Evolutionary conservation across 371 early-diverging fungal genomes (phyloP).

Genomic region (Saksenaea oblongispora): DNA sequence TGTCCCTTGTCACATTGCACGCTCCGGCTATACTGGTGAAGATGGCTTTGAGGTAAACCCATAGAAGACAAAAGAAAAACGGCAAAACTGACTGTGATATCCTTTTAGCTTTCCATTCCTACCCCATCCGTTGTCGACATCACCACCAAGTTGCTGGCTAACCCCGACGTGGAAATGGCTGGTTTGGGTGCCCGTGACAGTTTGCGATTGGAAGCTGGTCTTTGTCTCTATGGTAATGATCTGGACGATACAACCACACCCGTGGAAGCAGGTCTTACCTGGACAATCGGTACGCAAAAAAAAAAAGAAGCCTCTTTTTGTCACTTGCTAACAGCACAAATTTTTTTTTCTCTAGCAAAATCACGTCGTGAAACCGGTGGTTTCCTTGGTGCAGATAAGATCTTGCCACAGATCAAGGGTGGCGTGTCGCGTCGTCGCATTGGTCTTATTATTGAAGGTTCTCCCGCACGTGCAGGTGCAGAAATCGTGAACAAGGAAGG

Average conservation of each 20-base stretch:
- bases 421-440: constrained; percentile 83
- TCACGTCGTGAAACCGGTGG: constrained; percentile 89
- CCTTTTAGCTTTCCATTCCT: constrained; percentile 86
- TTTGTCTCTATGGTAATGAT: constrained; percentile 97
- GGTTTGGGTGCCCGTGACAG: constrained; percentile 96
- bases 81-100: no score
- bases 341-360: constrained; percentile 58
- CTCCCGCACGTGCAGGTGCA: constrained; percentile 93
- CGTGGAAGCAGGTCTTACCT: constrained; percentile 90
- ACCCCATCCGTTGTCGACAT: constrained; percentile 66
- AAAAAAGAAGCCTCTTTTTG: background rate
- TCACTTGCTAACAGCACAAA: background rate
- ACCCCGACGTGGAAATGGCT: constrained; percentile 86
- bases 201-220: constrained; percentile 94
- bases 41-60: constrained; percentile 98
- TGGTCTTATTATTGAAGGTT: constrained; percentile 91
- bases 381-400: constrained; percentile 89
- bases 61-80: background rate
- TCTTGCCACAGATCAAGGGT: constrained; percentile 86
- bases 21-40: constrained; percentile 98
- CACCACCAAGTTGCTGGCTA: constrained; percentile 70
- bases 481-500: constrained; percentile 68
- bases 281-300: constrained; percentile 84
- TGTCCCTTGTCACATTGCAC: constrained; percentile 85
- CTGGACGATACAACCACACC: constrained; percentile 91